Base-by-base conservation (phyloP, 257 asterid genomes). In the Nicotiana tomentosiformis region DNA sequence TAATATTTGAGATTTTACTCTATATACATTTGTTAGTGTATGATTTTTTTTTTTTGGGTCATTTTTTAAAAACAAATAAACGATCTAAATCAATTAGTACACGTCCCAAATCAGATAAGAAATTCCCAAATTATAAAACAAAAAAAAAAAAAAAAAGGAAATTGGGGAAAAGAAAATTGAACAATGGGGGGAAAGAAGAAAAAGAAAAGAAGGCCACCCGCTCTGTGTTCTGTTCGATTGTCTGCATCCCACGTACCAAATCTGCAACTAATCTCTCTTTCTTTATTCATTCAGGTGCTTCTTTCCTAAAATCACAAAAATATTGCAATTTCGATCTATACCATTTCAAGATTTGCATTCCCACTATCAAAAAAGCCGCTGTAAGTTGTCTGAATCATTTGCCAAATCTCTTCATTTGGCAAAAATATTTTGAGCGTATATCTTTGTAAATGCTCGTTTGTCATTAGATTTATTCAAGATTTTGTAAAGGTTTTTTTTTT, bases 191-290 rank as follows among this genome's bases (percentile, higher is more conserved):
- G 79, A 43, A 53, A 53, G 58, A 53, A 39, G 15, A 12, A 65
- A 6, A 12, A 74, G 51, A 58, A 29, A 26, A 76, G 16, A 76
- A 51, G 29, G 64, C 23, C 80, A 76, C 80, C 80, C 64, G 15
- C 62, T 74, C 64, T 51, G 8, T 55, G 79, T 23, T 72, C 39
- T 72, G 80, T 76, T 76, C 43, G 64, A 76, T 51, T 51, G 80
- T 80, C 83, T 80, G 62, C 56, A 79, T 79, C 70, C 76, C 82
- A 79, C 76, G 74, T 79, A 79, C 58, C 37, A 78, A 43, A 56
- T 43, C 56, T 60, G 37, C 82, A 79, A 79, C 72, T 62, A 60
- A 60, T 62, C 58, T 62, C 60, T 43, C 60, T 37, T 80, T 77
- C 37, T 80, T 46, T 64, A 65, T 65, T 43, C 77, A 65, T 65